Evolutionary conservation across 345 rosid genomes (phyloP).

Genomic region (Eucalyptus dawsonii): DNA sequence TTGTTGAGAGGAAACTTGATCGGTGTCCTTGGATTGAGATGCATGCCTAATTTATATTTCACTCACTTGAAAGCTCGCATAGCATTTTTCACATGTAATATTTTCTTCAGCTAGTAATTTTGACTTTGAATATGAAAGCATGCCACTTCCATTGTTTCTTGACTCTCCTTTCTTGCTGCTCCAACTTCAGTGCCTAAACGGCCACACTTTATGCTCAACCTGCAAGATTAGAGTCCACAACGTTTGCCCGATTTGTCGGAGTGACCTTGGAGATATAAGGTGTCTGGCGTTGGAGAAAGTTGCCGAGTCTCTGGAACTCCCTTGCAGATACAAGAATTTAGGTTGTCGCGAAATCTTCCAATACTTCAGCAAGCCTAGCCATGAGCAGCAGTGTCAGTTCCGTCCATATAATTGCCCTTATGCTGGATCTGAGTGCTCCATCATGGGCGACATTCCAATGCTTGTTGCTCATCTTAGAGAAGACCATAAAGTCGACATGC

Average conservation of each 20-base stretch:
- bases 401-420: slow-evolving; percentile 68
- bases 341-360: slow-evolving; percentile 55
- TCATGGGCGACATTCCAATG: slow-evolving; percentile 45
- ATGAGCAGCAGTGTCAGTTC: slow-evolving; percentile 41
- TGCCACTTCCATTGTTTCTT: neutral
- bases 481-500: slow-evolving; percentile 80
- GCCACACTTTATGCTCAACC: slow-evolving; percentile 42
- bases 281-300: slow-evolving; percentile 62
- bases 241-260: slow-evolving; percentile 41
- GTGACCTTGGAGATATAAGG: slow-evolving; percentile 57
- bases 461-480: slow-evolving; percentile 67
- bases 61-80: neutral
- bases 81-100: neutral
- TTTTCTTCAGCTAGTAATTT: neutral
- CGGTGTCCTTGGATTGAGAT: neutral
- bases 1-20: neutral
- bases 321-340: slow-evolving; percentile 41
- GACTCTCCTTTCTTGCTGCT: neutral
- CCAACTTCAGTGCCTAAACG: slow-evolving; percentile 41
- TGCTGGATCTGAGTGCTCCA: slow-evolving; percentile 63
- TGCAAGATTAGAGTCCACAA: slow-evolving; percentile 57
- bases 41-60: neutral
- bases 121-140: neutral
- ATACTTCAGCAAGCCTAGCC: slow-evolving; percentile 52
- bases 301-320: slow-evolving; percentile 48